Evolutionary conservation across 2,329 filamentous ascomycete genomes (phyloP).

Genomic region (Cercospora sesami): DNA sequence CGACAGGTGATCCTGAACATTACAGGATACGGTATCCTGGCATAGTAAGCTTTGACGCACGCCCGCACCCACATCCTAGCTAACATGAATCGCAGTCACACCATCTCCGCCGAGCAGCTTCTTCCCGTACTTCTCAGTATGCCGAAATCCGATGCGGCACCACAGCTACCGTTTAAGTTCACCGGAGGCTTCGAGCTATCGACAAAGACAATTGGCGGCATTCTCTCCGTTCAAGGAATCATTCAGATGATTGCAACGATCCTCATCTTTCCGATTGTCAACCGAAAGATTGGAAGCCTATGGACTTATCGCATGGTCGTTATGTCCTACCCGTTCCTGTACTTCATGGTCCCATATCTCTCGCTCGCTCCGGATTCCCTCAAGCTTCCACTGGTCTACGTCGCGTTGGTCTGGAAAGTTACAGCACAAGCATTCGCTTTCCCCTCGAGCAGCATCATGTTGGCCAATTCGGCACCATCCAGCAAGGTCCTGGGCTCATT

Average conservation of each 20-base stretch:
- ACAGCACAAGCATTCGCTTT: conserved; percentile 89
- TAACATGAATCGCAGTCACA: conserved; percentile 64
- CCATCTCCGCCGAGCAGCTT: conserved; percentile 92
- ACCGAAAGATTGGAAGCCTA: conserved; percentile 72
- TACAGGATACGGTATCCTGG: conserved; percentile 84
- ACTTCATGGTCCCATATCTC: conserved; percentile 84
- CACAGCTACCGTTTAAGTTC: conserved; percentile 80
- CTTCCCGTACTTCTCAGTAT: conserved; percentile 90
- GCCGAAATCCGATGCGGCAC: conserved; percentile 50
- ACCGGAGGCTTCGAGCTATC: conserved; percentile 80
- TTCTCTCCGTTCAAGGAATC: conserved; percentile 83
- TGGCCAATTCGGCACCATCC: conserved; percentile 84
- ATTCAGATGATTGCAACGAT: conserved; percentile 88
- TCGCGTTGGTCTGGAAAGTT: conserved; percentile 85
- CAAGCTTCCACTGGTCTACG: conserved; percentile 72
- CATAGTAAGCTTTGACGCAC: conserved; percentile 69
- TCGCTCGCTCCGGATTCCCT: conserved; percentile 73
- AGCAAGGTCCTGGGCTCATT: conserved; percentile 84
- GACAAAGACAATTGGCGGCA: conserved; percentile 80
- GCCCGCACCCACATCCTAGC: conserved; percentile 9
- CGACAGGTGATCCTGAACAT: conserved; percentile 84
- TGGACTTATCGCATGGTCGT: conserved; percentile 80
- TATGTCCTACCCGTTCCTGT: conserved; percentile 80
- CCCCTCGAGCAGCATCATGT: conserved; percentile 82
- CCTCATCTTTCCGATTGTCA: conserved; percentile 77